These are phyloP conservation scores for Pseudisothecium myosuroides DNA, from an alignment of 225 moss, liverwort and hornwort species.

Conservation along the genomic window DNA sequence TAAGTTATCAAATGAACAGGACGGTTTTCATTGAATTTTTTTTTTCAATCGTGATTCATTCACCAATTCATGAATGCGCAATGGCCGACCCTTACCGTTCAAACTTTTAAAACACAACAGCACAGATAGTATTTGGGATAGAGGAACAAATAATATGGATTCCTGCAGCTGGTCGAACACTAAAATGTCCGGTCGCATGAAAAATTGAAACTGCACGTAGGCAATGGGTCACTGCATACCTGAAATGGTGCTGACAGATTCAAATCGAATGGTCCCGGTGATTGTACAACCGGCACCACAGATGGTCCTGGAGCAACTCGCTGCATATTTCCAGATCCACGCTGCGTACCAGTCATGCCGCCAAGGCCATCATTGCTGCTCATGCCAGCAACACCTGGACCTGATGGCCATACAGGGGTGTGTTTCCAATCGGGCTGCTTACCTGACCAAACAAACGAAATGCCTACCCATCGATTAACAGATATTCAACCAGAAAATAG, in stretches of 20 bases:
- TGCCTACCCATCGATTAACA: not conserved
- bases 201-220: not conserved
- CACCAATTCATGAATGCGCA: not conserved
- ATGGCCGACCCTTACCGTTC: not conserved
- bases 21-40: not conserved
- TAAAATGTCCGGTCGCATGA: not conserved
- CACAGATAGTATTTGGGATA: not conserved
- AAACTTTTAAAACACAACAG: not conserved
- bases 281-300: slow-evolving; percentile 52
- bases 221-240: slow-evolving; percentile 19
- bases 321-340: slow-evolving; percentile 76
- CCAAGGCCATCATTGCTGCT: slow-evolving; percentile 77
- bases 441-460: slow-evolving; percentile 36
- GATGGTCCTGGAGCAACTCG: slow-evolving; percentile 93
- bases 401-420: slow-evolving; percentile 66
- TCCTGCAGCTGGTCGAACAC: not conserved
- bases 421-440: slow-evolving; percentile 99
- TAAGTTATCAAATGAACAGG: not conserved
- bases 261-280: slow-evolving; percentile 77
- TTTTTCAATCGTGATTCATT: not conserved
- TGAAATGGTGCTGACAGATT: slow-evolving; percentile 90
- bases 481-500: not conserved
- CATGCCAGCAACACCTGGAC: slow-evolving; percentile 81
- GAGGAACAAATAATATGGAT: not conserved
- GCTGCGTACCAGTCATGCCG: slow-evolving; percentile 67